Conservation (phyloP, 306 rosid species). For the Gynostemma pentaphyllum region DNA sequence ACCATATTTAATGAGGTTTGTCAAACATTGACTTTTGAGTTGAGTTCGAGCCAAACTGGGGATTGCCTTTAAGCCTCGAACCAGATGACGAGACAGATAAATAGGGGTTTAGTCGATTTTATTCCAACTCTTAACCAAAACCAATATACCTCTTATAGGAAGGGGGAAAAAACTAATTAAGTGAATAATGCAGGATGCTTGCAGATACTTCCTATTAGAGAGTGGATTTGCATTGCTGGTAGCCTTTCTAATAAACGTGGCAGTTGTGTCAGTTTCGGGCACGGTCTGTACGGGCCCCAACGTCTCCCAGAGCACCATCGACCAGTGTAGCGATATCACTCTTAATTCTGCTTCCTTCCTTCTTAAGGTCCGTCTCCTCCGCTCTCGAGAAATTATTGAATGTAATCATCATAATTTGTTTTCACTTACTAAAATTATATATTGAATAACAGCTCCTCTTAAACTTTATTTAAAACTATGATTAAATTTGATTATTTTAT, state of each 20-base stretch:
- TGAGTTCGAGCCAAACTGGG: no score
- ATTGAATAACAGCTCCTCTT: no score
- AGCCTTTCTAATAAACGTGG: constrained; percentile 70
- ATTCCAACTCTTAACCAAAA: no score
- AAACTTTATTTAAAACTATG: no score
- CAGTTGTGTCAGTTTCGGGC: constrained; percentile 63
- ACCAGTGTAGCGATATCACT: constrained; percentile 39
- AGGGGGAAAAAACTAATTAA: neutral
- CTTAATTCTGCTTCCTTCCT: constrained; percentile 78
- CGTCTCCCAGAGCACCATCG: constrained; percentile 17
- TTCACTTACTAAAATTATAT: no score
- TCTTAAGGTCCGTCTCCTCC: constrained; percentile 46
- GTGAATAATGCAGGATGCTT: constrained; percentile 47
- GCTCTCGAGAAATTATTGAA: neutral
- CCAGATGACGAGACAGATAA: no score
- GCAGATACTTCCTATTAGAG: constrained; percentile 62
- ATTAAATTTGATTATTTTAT: neutral
- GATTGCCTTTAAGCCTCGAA: no score
- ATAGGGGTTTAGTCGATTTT: no score
- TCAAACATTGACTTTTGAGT: no score
- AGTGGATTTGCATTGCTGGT: constrained; percentile 66
- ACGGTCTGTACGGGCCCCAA: constrained; percentile 34
- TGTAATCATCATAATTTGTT: no score
- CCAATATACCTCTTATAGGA: no score
- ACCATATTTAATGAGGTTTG: no score